Evolutionary conservation across 257 asterid genomes (phyloP), one percentile per base, ranked within the genome.

Genomic region (Mentha longifolia): DNA sequence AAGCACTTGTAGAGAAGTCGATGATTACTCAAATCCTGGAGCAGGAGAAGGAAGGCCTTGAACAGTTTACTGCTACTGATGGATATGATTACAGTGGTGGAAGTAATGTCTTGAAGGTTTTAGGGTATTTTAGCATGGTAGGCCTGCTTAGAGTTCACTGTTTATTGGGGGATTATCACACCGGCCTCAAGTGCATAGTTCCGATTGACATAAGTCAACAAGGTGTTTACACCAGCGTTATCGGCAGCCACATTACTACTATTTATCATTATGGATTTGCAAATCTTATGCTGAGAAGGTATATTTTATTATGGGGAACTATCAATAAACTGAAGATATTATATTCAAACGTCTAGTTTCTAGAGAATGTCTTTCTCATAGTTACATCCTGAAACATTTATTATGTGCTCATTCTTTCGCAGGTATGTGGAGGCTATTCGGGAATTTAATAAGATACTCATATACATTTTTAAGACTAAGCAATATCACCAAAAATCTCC

Each of bases 91-190:
- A 95, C 78, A 81, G 59, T 69, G 99, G 99, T 71, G 99, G 99
- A 77, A 95, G 98, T 76, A 92, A 95, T 75, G 98, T 95, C 70
- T 84, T 89, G 89, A 95, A 92, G 88, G 96, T 92, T 50, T 84
- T 95, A 75, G 99, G 99, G 22, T 95, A 95, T 68, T 95, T 88
- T 73, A 89, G 99, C 85, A 92, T 89, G 99, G 86, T 95, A 28
- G 99, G 99, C 69, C 84, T 95, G 80, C 96, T 92, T 30, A 85
- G 99, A 76, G 99, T 95, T 68, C 99, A 95, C 77, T 92, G 99
- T 82, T 81, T 89, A 86, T 80, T 92, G 88, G 99, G 99, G 74
- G 98, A 95, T 85, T 94, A 94, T 78, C 97, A 88, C 74, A 92
- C 97, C 56, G 98, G 97, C 56, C 82, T 92, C 61, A 95, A 95